These are phyloP conservation scores for Penicillium decumbens DNA, from an alignment of 2,329 filamentous ascomycete species.

Conservation along the genomic window DNA sequence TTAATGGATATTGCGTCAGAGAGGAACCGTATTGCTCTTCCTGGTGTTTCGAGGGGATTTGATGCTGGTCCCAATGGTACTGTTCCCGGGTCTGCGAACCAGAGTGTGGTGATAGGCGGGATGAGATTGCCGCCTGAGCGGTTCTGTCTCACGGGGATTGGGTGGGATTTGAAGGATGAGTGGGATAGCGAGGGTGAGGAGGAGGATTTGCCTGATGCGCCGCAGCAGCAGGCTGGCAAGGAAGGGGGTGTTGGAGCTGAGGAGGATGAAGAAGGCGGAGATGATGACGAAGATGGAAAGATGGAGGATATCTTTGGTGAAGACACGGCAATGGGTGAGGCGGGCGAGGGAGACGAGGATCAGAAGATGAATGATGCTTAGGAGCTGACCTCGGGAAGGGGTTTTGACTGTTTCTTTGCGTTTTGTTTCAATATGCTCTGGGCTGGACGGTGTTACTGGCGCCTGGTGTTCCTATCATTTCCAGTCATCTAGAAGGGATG, in stretches of 20 bases:
- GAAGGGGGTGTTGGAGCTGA: conserved; percentile 32
- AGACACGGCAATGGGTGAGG: conserved; percentile 37
- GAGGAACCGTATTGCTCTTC: conserved; percentile 51
- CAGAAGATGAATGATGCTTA: conserved; percentile 44
- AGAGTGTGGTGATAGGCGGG: conserved; percentile 46
- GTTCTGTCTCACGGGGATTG: conserved; percentile 56
- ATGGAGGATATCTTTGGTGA: conserved; percentile 49
- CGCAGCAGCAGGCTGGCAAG: conserved; percentile 17
- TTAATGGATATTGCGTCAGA: conserved; percentile 55
- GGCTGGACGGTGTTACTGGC: conserved; percentile 18
- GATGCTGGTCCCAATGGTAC: conserved; percentile 20
- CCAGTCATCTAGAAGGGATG: not conserved
- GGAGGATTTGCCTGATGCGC: conserved; percentile 25
- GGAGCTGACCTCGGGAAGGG: not conserved
- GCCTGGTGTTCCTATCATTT: conserved; percentile 13
- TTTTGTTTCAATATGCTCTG: conserved; percentile 1
- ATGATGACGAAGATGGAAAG: conserved; percentile 45
- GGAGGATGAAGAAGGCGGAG: conserved; percentile 31
- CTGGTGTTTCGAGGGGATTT: conserved; percentile 52
- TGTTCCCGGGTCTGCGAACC: conserved; percentile 19
- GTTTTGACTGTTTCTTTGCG: not conserved
- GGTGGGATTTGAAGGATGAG: conserved; percentile 55
- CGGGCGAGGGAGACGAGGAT: conserved; percentile 37
- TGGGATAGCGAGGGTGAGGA: conserved; percentile 55
- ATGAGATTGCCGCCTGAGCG: conserved; percentile 59